Evolutionary conservation across 768 basidiomycete genomes (phyloP).

Genomic region (Megacollybia marginata): DNA sequence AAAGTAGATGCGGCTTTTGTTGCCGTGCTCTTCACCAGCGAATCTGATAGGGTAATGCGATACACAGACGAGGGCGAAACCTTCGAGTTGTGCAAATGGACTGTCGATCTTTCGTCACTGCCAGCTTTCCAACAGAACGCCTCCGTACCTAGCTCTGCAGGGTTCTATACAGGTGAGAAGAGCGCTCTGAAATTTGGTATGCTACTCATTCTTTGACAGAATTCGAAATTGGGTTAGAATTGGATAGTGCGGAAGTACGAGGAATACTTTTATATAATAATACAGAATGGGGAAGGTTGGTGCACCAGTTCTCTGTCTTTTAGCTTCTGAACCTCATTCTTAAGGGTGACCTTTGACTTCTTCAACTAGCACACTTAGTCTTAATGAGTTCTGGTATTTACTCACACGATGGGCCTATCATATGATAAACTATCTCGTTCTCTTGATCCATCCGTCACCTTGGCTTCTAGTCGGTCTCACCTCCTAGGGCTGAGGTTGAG

Average conservation of each 20-base stretch:
- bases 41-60: constrained; percentile 67
- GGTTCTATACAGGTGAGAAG: constrained; percentile 72
- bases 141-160: constrained; percentile 41
- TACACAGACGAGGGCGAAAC: constrained; percentile 84
- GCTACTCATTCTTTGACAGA: constrained; percentile 30
- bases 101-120: constrained; percentile 70
- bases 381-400: neutral
- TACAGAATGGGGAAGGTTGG: constrained; percentile 75
- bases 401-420: neutral
- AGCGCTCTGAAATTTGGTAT: neutral
- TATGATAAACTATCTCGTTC: constrained; percentile 8
- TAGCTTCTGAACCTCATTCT: constrained; percentile 5
- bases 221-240: constrained; percentile 77
- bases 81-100: constrained; percentile 77
- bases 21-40: constrained; percentile 76
- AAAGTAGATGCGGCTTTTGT: constrained; percentile 66
- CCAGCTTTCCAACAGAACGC: constrained; percentile 76
- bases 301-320: constrained; percentile 13
- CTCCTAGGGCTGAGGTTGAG: neutral
- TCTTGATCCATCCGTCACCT: constrained; percentile 14
- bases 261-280: constrained; percentile 70
- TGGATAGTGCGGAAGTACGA: constrained; percentile 83
- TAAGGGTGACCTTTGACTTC: constrained; percentile 44
- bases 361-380: constrained; percentile 20
- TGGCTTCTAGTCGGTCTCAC: constrained; percentile 20